Evolutionary conservation across 805 yeast genomes (phyloP), one percentile per base, ranked within the genome.

Genomic region (Ogataea parapolymorpha): DNA sequence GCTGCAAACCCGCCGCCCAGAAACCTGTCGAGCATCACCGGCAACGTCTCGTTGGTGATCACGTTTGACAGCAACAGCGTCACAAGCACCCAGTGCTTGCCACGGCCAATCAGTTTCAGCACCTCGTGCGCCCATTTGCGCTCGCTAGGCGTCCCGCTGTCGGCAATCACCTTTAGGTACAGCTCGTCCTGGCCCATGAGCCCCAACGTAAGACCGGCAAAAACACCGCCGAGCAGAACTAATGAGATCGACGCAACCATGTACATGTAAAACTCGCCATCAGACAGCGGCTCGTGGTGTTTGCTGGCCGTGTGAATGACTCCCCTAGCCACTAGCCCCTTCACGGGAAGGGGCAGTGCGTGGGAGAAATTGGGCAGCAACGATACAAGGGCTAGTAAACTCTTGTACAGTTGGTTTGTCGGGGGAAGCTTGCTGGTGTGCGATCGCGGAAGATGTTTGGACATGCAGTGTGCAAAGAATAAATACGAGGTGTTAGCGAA

Each of bases 1-100:
- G 99, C 99, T 11, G 93, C 90, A 85, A 95, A 84, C 1, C 99
- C 99, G 31, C 98, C 98, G 35, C 98, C 98, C 11, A 93, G 74
- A 53, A 91, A 84, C 41, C 95, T 74, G 61, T 91, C 98, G 44
- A 93, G 72, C 16, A 91, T 95, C 52, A 91, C 91, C 1, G 99
- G 99, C 45, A 91, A 72, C 2, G 96, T 83, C 63, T 91, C 97
- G 61, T 90, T 90, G 32, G 97, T 90, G 59, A 90, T 86, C 35
- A 90, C 97, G 56, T 90, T 90, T 6, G 88, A 78, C 24, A 90
- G 62, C 44, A 91, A 71, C 46, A 91, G 66, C 2, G 99, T 91
- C 25, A 91, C 97, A 30, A 91, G 74, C 13, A 91, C 89, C 96
- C 98, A 90, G 65, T 91, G 99, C 61, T 91, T 91, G 43, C 98